Percentiles rank a stretch among this genome's conserved stretches.
Conservation (phyloP, 169 alveolate species). For the Theileria annulata region DNA sequence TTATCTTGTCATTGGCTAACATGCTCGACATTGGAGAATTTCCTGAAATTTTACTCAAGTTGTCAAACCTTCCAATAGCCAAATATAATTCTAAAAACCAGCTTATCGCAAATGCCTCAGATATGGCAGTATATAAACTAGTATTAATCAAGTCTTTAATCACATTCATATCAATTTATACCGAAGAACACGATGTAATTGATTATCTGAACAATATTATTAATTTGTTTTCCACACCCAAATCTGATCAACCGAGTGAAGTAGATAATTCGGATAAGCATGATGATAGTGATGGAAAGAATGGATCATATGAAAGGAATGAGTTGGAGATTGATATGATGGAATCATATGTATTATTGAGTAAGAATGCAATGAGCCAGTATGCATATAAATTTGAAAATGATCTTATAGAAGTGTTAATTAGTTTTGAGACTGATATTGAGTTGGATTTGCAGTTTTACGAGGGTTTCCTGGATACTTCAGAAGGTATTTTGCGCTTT, state of each 20-base stretch:
- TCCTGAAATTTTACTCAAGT: background rate
- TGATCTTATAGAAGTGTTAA: background rate
- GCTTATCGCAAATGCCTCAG: too few species aligned
- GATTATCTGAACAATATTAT: constrained; percentile 11
- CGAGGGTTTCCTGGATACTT: constrained; percentile 35
- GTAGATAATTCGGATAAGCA: background rate
- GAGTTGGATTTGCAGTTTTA: constrained; percentile 37
- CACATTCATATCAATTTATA: constrained; percentile 15
- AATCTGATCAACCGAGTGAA: constrained; percentile 8
- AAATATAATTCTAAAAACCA: too few species aligned
- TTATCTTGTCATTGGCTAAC: background rate
- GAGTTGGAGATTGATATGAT: background rate
- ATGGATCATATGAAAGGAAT: background rate
- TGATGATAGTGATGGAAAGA: background rate
- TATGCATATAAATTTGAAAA: constrained; percentile 27
- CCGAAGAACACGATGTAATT: background rate
- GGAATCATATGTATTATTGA: constrained; percentile 28
- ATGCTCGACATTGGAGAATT: background rate
- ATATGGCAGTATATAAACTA: background rate
- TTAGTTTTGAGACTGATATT: constrained; percentile 30
- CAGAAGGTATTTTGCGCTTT: constrained; percentile 47
- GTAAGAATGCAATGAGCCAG: constrained; percentile 33
- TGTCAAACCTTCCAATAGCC: background rate
- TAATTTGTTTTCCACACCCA: background rate
- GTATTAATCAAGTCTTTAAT: constrained; percentile 14